A percentile compares a stretch with the other conserved stretches of the same genome.
phyloP scores from a whole-genome alignment of 805 yeast species.

The Wickerhamomyces xylosicus region DNA sequence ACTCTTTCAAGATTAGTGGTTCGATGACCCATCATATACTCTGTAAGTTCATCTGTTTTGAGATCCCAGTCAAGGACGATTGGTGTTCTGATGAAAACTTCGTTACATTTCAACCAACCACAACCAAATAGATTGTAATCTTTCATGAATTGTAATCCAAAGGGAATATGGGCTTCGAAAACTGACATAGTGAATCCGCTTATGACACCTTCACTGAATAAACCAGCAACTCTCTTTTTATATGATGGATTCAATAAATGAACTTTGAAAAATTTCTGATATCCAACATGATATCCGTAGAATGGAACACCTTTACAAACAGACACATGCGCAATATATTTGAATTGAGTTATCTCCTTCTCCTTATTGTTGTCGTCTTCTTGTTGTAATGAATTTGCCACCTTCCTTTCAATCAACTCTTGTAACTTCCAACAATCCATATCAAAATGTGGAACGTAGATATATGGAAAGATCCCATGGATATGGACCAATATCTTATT shows the following conservation, averaged over 20 bases:
- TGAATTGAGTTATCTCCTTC: conserved; percentile 14
- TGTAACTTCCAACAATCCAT: conserved; percentile 30
- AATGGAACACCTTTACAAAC: conserved; percentile 70
- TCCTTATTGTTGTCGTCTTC: conserved; percentile 1
- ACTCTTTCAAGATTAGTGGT: conserved; percentile 32
- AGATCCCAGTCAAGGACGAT: conserved; percentile 25
- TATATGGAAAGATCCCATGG: conserved; percentile 79
- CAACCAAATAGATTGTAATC: conserved; percentile 85
- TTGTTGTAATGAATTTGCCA: conserved; percentile 28
- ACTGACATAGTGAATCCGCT: conserved; percentile 31
- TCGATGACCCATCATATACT: conserved; percentile 21
- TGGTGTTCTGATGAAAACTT: conserved; percentile 49
- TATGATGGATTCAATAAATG: conserved; percentile 55
- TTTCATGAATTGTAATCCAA: conserved; percentile 60
- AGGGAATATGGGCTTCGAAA: conserved; percentile 78
- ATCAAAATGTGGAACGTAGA: conserved; percentile 56
- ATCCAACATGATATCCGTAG: conserved; percentile 72
- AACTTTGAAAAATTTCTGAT: conserved; percentile 57
- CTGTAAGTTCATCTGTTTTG: conserved; percentile 23
- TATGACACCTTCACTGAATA: conserved; percentile 34
- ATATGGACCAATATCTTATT: conserved; percentile 57
- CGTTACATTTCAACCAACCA: conserved; percentile 50
- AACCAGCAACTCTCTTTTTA: conserved; percentile 40
- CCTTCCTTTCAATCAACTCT: conserved; percentile 31
- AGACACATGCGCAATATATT: conserved; percentile 47